Conservation (phyloP, 306 rosid genomes). For the Malus orientalis region DNA sequence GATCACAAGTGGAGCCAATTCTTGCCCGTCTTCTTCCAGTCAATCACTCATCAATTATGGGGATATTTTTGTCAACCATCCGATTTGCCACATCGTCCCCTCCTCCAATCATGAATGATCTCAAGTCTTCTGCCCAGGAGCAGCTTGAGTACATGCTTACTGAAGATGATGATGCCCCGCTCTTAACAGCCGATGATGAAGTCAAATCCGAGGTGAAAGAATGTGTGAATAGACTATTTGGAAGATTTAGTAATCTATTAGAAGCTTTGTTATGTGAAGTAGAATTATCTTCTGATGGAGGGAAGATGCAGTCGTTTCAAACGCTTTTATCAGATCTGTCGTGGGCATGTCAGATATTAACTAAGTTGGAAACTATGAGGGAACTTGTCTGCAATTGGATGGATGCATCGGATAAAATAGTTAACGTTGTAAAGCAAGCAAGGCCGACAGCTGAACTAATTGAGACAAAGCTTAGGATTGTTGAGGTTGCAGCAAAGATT, state of each 20-base stretch:
- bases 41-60: constrained; percentile 38
- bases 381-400: constrained; percentile 71
- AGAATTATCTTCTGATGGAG: constrained; percentile 34
- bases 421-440: constrained; percentile 49
- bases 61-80: constrained; percentile 60
- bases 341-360: constrained; percentile 70
- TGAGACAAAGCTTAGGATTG: constrained; percentile 48
- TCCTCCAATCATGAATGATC: constrained; percentile 46
- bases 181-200: constrained; percentile 53
- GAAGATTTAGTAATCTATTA: constrained; percentile 41
- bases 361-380: constrained; percentile 73
- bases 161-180: constrained; percentile 84
- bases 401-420: constrained; percentile 74
- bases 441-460: constrained; percentile 35
- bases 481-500: constrained; percentile 73
- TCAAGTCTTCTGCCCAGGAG: constrained; percentile 86
- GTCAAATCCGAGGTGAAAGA: constrained; percentile 62
- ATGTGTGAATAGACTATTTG: constrained; percentile 52
- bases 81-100: constrained; percentile 78
- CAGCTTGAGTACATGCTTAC: constrained; percentile 93
- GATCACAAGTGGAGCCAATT: constrained; percentile 60
- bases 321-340: constrained; percentile 62
- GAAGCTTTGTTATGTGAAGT: constrained; percentile 41
- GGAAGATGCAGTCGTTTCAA: constrained; percentile 41
- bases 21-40: constrained; percentile 93